Conservation (phyloP, 805 yeast species). For the Blastobotrys parvus region DNA sequence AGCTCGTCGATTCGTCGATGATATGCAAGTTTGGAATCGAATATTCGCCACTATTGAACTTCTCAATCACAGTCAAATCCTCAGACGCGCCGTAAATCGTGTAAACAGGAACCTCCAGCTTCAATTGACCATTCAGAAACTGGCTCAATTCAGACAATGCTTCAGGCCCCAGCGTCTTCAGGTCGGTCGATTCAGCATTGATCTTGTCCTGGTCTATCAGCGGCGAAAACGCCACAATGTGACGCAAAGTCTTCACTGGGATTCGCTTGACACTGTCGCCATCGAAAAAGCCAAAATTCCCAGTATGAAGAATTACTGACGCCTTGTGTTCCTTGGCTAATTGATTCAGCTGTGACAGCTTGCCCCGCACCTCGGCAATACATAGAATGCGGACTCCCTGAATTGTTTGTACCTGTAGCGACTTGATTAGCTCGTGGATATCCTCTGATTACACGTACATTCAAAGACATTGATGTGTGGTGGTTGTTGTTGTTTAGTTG, state of each 20-base stretch:
- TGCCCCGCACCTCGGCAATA: constrained; percentile 50
- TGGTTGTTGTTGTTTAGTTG: too few species aligned
- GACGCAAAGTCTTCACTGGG: constrained; percentile 45
- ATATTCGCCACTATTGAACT: constrained; percentile 48
- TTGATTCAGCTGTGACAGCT: constrained; percentile 40
- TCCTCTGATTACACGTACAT: neutral
- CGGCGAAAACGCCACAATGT: constrained; percentile 60
- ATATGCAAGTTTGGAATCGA: constrained; percentile 48
- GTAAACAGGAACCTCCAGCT: constrained; percentile 55
- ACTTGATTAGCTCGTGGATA: neutral
- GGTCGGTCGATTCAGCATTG: constrained; percentile 44
- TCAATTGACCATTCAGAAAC: constrained; percentile 37
- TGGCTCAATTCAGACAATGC: constrained; percentile 45
- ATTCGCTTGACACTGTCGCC: constrained; percentile 44
- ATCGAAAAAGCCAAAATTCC: constrained; percentile 75
- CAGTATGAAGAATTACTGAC: constrained; percentile 54
- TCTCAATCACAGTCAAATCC: constrained; percentile 58
- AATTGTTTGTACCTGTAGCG: constrained; percentile 6
- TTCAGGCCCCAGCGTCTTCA: constrained; percentile 38
- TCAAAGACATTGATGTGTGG: neutral
- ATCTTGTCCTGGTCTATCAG: constrained; percentile 42
- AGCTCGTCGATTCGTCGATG: constrained; percentile 49
- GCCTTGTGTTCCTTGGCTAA: constrained; percentile 43
- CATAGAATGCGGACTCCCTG: constrained; percentile 33
- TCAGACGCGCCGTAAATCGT: constrained; percentile 72